Conservation (phyloP, 768 basidiomycete genomes). For the Russula sp. region DNA sequence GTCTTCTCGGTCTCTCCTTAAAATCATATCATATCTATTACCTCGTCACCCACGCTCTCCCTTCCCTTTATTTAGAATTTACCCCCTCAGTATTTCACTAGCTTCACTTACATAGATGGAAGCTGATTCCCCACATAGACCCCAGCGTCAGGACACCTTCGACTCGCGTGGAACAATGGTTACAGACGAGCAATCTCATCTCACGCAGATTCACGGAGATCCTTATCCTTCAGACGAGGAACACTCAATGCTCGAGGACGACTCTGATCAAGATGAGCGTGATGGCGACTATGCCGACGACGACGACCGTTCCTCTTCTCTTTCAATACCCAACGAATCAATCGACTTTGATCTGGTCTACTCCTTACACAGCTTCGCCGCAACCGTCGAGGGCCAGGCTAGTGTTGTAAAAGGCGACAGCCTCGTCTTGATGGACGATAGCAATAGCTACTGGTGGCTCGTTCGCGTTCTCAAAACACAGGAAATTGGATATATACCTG, state of each 20-base stretch:
- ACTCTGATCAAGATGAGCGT: conserved; percentile 67
- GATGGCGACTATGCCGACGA: conserved; percentile 67
- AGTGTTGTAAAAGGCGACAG: conserved; percentile 98
- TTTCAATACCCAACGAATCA: conserved; percentile 85
- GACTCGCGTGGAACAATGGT: conserved; percentile 64
- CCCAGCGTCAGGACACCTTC: conserved; percentile 53
- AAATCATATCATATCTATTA: not conserved
- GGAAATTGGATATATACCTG: conserved; percentile 98
- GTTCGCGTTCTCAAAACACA: conserved; percentile 97
- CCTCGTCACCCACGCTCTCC: not conserved
- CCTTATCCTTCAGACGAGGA: conserved; percentile 60
- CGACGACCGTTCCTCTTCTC: conserved; percentile 71
- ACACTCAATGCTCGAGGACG: conserved; percentile 82
- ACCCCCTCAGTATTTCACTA: not conserved
- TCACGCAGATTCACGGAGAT: conserved; percentile 46
- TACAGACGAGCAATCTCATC: conserved; percentile 44
- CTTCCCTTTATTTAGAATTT: not conserved
- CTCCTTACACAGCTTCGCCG: conserved; percentile 92
- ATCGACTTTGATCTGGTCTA: conserved; percentile 94
- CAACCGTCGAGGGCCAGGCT: conserved; percentile 97
- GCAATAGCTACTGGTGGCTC: conserved; percentile 99
- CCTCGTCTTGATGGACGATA: conserved; percentile 94
- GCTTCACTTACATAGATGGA: conserved; percentile 2
- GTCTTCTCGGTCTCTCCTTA: conserved; percentile 5
- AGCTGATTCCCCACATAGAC: conserved; percentile 8